Evolutionary conservation across 371 early-diverging fungal genomes (phyloP).

Genomic region (Saksenaea oblongispora): DNA sequence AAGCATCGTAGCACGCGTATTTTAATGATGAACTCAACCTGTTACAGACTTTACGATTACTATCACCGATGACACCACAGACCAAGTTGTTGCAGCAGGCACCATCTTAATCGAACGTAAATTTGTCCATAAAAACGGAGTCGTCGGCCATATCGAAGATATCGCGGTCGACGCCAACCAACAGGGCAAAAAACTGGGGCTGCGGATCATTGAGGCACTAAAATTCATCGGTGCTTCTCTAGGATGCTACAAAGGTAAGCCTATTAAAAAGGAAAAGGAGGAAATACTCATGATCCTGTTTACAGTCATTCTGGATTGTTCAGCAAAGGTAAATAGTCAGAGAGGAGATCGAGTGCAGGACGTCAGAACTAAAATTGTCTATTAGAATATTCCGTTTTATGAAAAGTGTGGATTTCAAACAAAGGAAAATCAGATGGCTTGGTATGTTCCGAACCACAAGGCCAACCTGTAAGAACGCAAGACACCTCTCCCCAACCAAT

Average conservation of each 20-base stretch:
- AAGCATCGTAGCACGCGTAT: conserved; percentile 22
- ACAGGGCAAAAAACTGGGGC: conserved; percentile 89
- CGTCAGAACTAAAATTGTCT: background rate
- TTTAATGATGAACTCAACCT: background rate
- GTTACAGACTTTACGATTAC: conserved; percentile 74
- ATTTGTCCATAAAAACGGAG: conserved; percentile 87
- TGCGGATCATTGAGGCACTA: conserved; percentile 73
- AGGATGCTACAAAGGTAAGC: conserved; percentile 69
- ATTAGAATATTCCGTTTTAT: conserved; percentile 52
- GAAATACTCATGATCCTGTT: background rate
- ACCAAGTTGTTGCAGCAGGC: conserved; percentile 86
- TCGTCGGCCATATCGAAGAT: conserved; percentile 88
- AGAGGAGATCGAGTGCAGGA: background rate
- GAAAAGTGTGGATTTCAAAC: conserved; percentile 54
- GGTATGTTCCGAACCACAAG: conserved; percentile 46
- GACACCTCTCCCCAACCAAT: background rate
- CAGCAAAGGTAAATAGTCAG: conserved; percentile 33
- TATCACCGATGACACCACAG: conserved; percentile 71
- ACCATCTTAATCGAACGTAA: conserved; percentile 96
- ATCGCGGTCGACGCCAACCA: conserved; percentile 92
- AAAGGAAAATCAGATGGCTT: conserved; percentile 55
- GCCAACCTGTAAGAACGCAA: conserved; percentile 29
- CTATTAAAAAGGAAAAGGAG: background rate
- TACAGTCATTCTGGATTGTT: conserved; percentile 51
- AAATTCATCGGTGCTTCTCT: conserved; percentile 62